Base-by-base conservation (phyloP, 2,329 filamentous ascomycete species). In the Sporothrix schenckii region DNA sequence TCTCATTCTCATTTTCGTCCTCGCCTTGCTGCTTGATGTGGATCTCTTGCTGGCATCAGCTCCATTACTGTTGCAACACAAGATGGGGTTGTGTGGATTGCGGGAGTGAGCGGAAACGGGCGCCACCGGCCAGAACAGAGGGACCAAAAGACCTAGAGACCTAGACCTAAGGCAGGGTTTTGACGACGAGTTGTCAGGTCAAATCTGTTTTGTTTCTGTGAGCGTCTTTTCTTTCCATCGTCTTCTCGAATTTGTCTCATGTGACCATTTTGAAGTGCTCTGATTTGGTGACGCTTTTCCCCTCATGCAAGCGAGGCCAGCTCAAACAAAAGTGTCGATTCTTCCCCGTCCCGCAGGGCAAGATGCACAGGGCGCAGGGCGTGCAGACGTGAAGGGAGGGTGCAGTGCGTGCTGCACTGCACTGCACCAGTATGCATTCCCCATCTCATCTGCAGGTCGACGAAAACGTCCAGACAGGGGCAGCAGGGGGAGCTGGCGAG, bases 371-470 rank as follows among this genome's bases (percentile, higher is more conserved):
- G 30, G 27, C 14, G 53, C 58, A 13, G 56, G 30, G 27, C 14
- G 53, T 56, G 53, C 53, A 34, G 6, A 56, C 16, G 27, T 56
- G 21, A 27, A 27, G 11, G n/a, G n/a, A 27, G 5, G n/a, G 24
- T 50, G 61, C 61, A 34, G 58, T 10, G 30, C 21, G 49, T 50
- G 34, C 27, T n/a, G 53, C 34, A 21, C 24, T 53, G 66, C 66
- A 68, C 66, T 7, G 4, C 24, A 58, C 30, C 50, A 47, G 19
- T 39, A 61, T 47, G 60, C 60, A 58, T 34, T 10, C 58, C 56
- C 60, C 68, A 70, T 66, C 68, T 49, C 41, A 70, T 58, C 68
- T 70, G 68, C 68, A 70, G 61, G 68, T 70, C 61, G 68, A 70
- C 68, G 50, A 66, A 70, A 66, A 70, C 50, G 58, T 54, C 14